Percentiles rank a stretch among this genome's conserved stretches.
Evolutionary conservation across 768 basidiomycete genomes (phyloP).

Genomic region (Hydnomerulius pinastri): DNA sequence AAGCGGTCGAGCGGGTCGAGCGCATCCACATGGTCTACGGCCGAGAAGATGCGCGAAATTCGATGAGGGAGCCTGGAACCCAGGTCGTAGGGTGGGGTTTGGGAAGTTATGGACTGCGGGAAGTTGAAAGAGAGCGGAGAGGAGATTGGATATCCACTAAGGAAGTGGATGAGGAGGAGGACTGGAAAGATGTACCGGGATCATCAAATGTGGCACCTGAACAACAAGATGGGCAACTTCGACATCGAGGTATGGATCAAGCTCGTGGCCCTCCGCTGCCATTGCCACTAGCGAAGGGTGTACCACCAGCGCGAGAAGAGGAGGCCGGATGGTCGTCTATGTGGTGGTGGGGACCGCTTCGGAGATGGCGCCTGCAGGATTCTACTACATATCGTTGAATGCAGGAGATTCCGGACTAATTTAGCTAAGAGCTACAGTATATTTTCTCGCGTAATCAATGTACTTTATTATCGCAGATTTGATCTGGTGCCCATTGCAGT

Average conservation of each 20-base stretch:
- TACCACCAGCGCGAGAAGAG: constrained; percentile 5
- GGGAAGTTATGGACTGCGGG: constrained; percentile 61
- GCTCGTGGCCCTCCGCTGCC: constrained; percentile 2
- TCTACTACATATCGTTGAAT: constrained; percentile 61
- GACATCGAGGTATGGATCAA: constrained; percentile 3
- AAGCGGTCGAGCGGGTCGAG: constrained; percentile 68
- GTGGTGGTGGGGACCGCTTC: constrained; percentile 83
- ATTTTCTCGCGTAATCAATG: background rate
- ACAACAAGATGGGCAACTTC: background rate
- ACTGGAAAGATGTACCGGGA: constrained; percentile 20
- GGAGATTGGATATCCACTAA: constrained; percentile 3
- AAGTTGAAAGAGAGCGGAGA: constrained; percentile 32
- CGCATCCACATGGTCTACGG: constrained; percentile 65
- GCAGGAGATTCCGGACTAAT: background rate
- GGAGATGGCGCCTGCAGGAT: constrained; percentile 75
- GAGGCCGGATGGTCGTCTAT: constrained; percentile 41
- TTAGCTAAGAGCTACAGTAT: background rate
- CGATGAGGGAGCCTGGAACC: constrained; percentile 27
- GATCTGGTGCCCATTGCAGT: too few relatives aligned
- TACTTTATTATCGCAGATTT: too few relatives aligned
- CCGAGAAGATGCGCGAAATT: constrained; percentile 27
- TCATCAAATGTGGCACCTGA: background rate
- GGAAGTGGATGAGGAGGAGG: constrained; percentile 27
- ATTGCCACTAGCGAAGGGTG: constrained; percentile 11
- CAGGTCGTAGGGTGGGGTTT: constrained; percentile 65